Evolutionary conservation across 176 grass and related monocot genomes (phyloP), one percentile per base, ranked within the genome.

Genomic region (Zea luxurians): DNA sequence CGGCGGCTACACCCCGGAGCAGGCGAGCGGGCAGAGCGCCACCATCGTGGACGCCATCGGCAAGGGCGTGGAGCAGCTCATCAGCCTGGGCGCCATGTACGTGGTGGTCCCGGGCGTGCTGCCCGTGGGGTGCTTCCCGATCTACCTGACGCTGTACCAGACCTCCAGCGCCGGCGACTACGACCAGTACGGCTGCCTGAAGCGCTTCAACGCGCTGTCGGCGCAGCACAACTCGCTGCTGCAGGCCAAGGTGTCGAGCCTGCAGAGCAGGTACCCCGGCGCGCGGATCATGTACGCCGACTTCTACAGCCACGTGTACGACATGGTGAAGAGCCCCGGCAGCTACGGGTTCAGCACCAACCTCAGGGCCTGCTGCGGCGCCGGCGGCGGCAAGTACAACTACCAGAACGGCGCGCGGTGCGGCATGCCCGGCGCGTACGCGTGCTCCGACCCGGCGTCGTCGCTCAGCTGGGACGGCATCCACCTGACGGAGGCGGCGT

Each of bases 401-500:
- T 96, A 92, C 78, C 76, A 93, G 84, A 93, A 93, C 53, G 10
- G 47, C 17, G 85, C 82, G 15, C 37, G 91, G 60, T 97, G 93
- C 48, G 88, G 86, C 5, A 89, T 91, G 91, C 2, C 68, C 5
- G 91, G 91, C 9, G 74, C 88, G 0, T 91, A 63, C 54, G 81
- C 91, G 13, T 97, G 93, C 78, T 20, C 66, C 20, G 52, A 78
- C 74, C 90, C 91, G 5, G 13, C 93, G 38, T 67, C 86, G 21
- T 93, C 92, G 53, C 64, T 97, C 18, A 97, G 91, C 79, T 97
- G 93, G 93, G 93, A 97, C 59, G 93, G 91, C 27, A 97, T 97
- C 52, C 93, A 97, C 76, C 77, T 97, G 2, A 97, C 93, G 5
- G 93, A 97, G 84, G 93, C 93, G 53, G 93, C 93, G 5, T 91